Evolutionary conservation across 331 rosid species (phyloP), one percentile per base, ranked within the genome.

Genomic region (Cydonia oblonga): DNA sequence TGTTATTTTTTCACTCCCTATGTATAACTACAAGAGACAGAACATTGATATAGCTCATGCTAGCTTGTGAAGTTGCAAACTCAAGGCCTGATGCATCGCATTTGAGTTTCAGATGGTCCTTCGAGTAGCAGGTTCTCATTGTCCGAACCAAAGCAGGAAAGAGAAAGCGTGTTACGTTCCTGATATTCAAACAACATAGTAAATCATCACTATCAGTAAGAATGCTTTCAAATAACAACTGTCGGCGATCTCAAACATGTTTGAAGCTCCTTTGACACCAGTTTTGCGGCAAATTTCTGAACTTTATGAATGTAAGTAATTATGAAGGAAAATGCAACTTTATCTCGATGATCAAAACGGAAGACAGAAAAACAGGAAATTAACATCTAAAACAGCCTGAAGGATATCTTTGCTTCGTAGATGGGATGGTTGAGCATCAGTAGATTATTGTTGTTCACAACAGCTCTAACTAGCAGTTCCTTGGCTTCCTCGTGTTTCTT

Each of bases 341-440:
- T 57, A 28, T 57, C 26, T 24, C 12, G 42, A 32, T 8, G 29
- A 10, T 49, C 29, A 8, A 68, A 29, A 29, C 25, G 76, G 57
- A 46, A 72, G 23, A 59, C 28, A 56, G 22, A 14, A 56, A 65
- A 56, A 58, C 9, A 78, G 26, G 65, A 63, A 67, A 81, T 60
- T 22, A 57, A 80, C 42, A 9, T 16, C 32, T 70, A 66, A 69
- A 24, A 61, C 19, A 49, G 57, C 53, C 69, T 46, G 68, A 64
- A 89, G 97, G 97, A 93, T 93, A 91, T 93, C 82, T 89, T 84
- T 64, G 82, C 92, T 69, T 89, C 91, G 33, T 82, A 81, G 75
- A 88, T 85, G 75, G 98, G 97, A 85, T 93, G 97, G 78, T 91
- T 89, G 71, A 93, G 93, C 96, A 91, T 89, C 81, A 93, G 86